Conservation (phyloP, 495 filamentous ascomycete genomes). For the Neurospora intermedia region DNA sequence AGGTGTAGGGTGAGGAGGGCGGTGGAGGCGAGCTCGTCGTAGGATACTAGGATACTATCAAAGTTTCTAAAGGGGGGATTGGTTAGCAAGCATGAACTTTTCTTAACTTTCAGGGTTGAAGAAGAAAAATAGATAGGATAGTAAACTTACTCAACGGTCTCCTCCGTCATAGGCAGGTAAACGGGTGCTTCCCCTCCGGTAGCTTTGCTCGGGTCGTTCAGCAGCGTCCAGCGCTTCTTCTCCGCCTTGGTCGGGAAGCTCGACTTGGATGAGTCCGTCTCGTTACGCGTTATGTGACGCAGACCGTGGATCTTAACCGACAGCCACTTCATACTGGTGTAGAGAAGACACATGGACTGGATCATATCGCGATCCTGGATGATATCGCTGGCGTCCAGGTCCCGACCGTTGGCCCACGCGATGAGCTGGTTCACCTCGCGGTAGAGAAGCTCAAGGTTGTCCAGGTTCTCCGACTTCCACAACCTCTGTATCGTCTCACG, state of each 20-base stretch:
- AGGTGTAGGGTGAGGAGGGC: constrained; percentile 78
- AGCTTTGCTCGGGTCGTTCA: constrained; percentile 46
- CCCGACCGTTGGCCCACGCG: constrained; percentile 47
- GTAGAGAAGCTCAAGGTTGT: constrained; percentile 35
- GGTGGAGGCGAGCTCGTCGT: constrained; percentile 62
- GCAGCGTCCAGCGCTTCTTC: constrained; percentile 71
- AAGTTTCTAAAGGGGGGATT: constrained; percentile 41
- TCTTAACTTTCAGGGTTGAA: background rate
- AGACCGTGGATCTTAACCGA: constrained; percentile 65
- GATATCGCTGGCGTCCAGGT: constrained; percentile 65
- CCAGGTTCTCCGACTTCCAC: constrained; percentile 38
- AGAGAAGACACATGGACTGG: constrained; percentile 71
- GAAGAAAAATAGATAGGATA: background rate
- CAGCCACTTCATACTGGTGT: constrained; percentile 98
- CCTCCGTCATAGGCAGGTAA: constrained; percentile 80
- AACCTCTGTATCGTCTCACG: constrained; percentile 53
- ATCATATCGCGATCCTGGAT: constrained; percentile 84
- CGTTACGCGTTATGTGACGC: constrained; percentile 56
- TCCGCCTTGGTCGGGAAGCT: constrained; percentile 33
- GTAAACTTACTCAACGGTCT: constrained; percentile 57
- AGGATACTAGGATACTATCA: constrained; percentile 71
- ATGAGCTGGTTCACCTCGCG: constrained; percentile 63
- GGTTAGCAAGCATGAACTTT: constrained; percentile 11
- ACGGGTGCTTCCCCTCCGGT: constrained; percentile 44
- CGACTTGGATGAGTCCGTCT: constrained; percentile 40